Conservation (phyloP, 495 filamentous ascomycete species). For the Penicillium taxi region DNA sequence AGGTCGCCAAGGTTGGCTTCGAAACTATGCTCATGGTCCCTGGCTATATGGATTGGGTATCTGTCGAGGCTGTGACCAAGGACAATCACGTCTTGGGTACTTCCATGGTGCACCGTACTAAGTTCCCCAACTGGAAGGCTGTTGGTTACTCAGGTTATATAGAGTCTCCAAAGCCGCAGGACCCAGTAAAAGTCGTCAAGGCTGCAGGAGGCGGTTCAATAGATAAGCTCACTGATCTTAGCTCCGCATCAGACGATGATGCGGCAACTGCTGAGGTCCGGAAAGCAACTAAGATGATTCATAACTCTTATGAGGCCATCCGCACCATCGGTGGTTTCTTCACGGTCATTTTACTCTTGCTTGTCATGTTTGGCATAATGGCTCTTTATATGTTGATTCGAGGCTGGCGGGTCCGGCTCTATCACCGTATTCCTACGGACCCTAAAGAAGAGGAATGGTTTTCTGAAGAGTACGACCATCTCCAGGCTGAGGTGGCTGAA, state of each 20-base stretch:
- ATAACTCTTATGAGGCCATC: conserved; percentile 12
- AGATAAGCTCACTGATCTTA: background rate
- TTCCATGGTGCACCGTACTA: conserved; percentile 16
- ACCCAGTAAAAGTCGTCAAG: conserved; percentile 5
- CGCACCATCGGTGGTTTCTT: conserved; percentile 18
- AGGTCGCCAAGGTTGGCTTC: conserved; percentile 19
- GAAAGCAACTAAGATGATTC: conserved; percentile 16
- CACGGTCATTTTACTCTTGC: conserved; percentile 17
- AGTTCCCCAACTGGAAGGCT: conserved; percentile 13
- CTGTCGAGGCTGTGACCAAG: conserved; percentile 41
- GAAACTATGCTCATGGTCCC: conserved; percentile 26
- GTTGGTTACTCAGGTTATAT: conserved; percentile 10
- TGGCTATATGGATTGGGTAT: conserved; percentile 31
- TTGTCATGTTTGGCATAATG: conserved; percentile 15
- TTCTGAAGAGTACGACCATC: conserved; percentile 10
- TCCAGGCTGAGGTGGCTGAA: conserved; percentile 9
- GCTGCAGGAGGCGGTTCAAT: background rate
- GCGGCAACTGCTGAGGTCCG: conserved; percentile 11
- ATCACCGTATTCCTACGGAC: conserved; percentile 16
- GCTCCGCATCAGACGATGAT: conserved; percentile 1
- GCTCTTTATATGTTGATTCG: conserved; percentile 17
- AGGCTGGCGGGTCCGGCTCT: conserved; percentile 23
- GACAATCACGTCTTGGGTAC: conserved; percentile 14
- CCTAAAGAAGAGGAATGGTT: conserved; percentile 8
- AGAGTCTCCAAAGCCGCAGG: conserved; percentile 9